Percentiles rank a stretch among this genome's conserved stretches.
phyloP scores from a whole-genome alignment of 2,329 filamentous ascomycete species.

The Graphium sp. region DNA sequence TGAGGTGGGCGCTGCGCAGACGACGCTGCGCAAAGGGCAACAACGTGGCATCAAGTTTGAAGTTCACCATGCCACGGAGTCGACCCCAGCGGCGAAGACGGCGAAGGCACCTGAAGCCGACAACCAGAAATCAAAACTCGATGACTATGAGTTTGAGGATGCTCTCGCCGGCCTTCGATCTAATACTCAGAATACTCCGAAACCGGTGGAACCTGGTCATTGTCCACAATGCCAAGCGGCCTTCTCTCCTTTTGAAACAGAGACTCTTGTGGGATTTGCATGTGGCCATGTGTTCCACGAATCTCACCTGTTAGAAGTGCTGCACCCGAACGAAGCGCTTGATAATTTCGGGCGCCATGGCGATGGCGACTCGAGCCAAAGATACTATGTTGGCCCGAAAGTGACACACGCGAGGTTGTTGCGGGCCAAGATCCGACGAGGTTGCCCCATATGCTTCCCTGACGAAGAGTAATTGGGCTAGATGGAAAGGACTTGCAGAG shows the following conservation, averaged over 20 bases:
- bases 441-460: slow-evolving; percentile 51
- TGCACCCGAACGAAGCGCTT: slow-evolving; percentile 25
- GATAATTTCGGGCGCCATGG: slow-evolving; percentile 28
- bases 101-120: slow-evolving; percentile 12
- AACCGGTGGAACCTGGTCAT: slow-evolving; percentile 29
- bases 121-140: slow-evolving; percentile 8
- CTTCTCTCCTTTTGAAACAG: slow-evolving; percentile 44
- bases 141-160: slow-evolving; percentile 8
- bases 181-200: slow-evolving; percentile 12
- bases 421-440: slow-evolving; percentile 48
- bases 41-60: slow-evolving; percentile 82
- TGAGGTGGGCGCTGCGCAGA: slow-evolving; percentile 76
- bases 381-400: slow-evolving; percentile 64
- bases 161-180: slow-evolving; percentile 13
- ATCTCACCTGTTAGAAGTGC: slow-evolving; percentile 44
- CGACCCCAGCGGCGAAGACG: slow-evolving; percentile 24
- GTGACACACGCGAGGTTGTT: slow-evolving; percentile 73
- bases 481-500: too few relatives aligned
- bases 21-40: slow-evolving; percentile 61
- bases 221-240: slow-evolving; percentile 40
- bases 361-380: slow-evolving; percentile 22
- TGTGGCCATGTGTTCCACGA: slow-evolving; percentile 75
- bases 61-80: slow-evolving; percentile 30
- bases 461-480: too few relatives aligned
- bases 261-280: slow-evolving; percentile 64